Evolutionary conservation across 441 rosid genomes (phyloP).

Genomic region (Manihot esculenta): DNA sequence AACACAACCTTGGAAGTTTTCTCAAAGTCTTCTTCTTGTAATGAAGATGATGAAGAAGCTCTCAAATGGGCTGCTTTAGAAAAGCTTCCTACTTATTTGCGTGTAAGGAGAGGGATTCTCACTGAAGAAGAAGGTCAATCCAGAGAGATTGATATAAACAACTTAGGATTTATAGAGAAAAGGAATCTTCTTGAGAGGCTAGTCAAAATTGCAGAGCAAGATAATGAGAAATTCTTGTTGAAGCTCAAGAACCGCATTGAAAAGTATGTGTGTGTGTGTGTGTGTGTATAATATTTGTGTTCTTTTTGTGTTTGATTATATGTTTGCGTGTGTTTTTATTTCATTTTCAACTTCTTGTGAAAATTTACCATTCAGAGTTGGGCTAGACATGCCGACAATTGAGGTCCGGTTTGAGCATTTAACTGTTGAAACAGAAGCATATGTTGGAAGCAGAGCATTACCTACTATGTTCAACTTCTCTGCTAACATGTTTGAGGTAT

Average conservation of each 20-base stretch:
- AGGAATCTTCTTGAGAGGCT: constrained; percentile 59
- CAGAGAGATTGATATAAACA: constrained; percentile 44
- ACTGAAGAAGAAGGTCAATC: constrained; percentile 28
- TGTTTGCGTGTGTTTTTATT: not conserved
- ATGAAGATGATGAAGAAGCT: constrained; percentile 56
- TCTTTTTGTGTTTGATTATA: not conserved
- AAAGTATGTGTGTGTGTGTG: constrained; percentile 41
- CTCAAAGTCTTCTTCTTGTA: constrained; percentile 48
- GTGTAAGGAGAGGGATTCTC: constrained; percentile 54
- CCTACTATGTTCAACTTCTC: constrained; percentile 63
- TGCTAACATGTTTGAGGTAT: constrained; percentile 44
- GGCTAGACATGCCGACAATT: constrained; percentile 57
- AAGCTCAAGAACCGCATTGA: constrained; percentile 61
- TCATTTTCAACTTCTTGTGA: too few species aligned
- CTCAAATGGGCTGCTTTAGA: constrained; percentile 70
- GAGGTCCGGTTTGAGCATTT: constrained; percentile 67
- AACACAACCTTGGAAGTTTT: constrained; percentile 40
- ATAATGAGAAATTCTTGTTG: constrained; percentile 60
- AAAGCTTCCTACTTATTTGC: constrained; percentile 54
- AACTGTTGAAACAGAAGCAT: constrained; percentile 57
- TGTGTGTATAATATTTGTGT: too few species aligned
- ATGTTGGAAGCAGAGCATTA: constrained; percentile 63
- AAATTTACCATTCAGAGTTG: constrained; percentile 40
- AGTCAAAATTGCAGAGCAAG: constrained; percentile 57
- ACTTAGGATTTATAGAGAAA: constrained; percentile 49